These are phyloP conservation scores for Persicaria tinctoria DNA, from an alignment of 148 eudicot species.

Conservation along the genomic window DNA sequence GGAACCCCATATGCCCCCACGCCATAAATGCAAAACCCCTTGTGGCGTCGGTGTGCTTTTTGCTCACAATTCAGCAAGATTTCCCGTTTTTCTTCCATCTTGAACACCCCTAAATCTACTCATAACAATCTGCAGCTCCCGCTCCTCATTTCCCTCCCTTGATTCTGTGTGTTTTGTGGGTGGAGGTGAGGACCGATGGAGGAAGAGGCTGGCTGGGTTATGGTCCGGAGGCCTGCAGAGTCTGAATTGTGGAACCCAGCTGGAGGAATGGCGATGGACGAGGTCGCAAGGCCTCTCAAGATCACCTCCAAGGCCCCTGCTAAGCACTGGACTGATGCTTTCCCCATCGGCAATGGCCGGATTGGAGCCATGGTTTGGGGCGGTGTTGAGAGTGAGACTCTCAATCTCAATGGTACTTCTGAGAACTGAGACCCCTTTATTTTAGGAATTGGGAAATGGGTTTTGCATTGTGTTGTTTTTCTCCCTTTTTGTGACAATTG, in stretches of 20 bases:
- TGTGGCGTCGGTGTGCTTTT: conserved; percentile 2
- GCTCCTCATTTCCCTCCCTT: conserved; percentile 1
- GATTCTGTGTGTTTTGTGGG: neutral
- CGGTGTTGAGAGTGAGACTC: conserved; percentile 41
- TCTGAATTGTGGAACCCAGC: conserved; percentile 43
- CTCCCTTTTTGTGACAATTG: neutral
- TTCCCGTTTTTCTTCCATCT: neutral
- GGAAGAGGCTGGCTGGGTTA: conserved; percentile 34
- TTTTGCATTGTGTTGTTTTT: neutral
- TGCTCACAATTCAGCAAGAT: neutral
- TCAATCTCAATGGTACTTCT: conserved; percentile 64
- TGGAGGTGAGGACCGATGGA: conserved; percentile 12
- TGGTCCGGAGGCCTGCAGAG: conserved; percentile 26
- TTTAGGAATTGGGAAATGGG: neutral
- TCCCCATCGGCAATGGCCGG: conserved; percentile 82
- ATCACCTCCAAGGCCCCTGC: conserved; percentile 52
- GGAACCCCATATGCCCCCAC: neutral
- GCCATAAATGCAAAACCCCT: conserved; percentile 1
- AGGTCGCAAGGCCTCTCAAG: conserved; percentile 32
- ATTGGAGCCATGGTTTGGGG: conserved; percentile 89
- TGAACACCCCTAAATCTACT: neutral
- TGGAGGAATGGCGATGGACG: conserved; percentile 7
- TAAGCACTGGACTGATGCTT: conserved; percentile 80
- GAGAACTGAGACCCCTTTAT: neutral
- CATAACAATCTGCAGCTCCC: neutral